Percentiles rank a stretch among this genome's conserved stretches.
These are phyloP conservation scores for Xylariaceae sp. DNA, from an alignment of 2,329 filamentous ascomycete species.

Conservation along the genomic window DNA sequence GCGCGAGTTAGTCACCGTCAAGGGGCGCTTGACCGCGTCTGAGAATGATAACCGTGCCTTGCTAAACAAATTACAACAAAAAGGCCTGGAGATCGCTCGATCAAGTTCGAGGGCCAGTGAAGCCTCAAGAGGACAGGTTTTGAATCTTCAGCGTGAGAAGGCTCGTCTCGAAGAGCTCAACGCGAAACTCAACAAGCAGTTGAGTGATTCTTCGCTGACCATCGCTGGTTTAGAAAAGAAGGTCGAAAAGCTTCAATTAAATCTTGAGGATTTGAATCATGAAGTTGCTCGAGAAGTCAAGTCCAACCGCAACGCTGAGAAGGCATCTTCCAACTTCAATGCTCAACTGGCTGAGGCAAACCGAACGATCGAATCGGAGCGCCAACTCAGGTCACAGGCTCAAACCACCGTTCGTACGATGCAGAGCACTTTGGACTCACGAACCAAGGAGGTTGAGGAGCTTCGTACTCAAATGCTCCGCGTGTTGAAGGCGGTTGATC, in stretches of 20 bases:
- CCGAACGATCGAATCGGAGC: constrained; percentile 83
- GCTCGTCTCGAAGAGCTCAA: constrained; percentile 77
- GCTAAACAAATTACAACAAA: constrained; percentile 96
- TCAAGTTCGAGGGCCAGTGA: constrained; percentile 84
- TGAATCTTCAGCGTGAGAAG: constrained; percentile 79
- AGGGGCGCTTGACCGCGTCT: constrained; percentile 82
- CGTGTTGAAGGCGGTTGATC: constrained; percentile 83
- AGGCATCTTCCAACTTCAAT: constrained; percentile 73
- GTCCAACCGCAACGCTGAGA: constrained; percentile 83
- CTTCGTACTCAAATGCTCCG: constrained; percentile 75
- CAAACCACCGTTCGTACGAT: constrained; percentile 80
- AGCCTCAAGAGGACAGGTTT: constrained; percentile 71
- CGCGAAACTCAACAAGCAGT: constrained; percentile 72
- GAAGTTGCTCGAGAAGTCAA: constrained; percentile 89
- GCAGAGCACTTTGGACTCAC: constrained; percentile 72
- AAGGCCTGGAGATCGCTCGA: constrained; percentile 91
- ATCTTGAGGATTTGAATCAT: constrained; percentile 86
- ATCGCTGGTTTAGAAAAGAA: constrained; percentile 88
- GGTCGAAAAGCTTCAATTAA: constrained; percentile 85
- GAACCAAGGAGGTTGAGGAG: constrained; percentile 76
- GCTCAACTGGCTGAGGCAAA: constrained; percentile 86
- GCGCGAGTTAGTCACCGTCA: constrained; percentile 84
- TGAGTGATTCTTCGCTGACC: constrained; percentile 79
- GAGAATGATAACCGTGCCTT: constrained; percentile 94
- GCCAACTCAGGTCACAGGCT: constrained; percentile 78